Base-by-base conservation (phyloP, 768 basidiomycete species). In the Kwoniella shandongensis region DNA sequence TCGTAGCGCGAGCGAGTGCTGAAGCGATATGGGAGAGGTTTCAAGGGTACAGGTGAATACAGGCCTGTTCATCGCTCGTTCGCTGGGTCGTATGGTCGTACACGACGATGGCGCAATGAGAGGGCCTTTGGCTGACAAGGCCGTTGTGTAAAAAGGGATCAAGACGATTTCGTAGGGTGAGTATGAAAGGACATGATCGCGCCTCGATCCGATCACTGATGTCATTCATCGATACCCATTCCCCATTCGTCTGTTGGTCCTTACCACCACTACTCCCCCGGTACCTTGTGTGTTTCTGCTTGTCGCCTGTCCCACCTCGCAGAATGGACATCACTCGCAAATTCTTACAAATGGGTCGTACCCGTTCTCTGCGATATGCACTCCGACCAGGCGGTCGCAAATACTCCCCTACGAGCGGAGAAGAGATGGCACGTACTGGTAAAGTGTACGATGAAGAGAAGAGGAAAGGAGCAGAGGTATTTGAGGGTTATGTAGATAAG, bases 301-400 rank as follows among this genome's bases (percentile, higher is more conserved):
- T 54, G 42, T 26, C 23, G 23, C 36, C 38, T 6, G n/a, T 23
- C 1, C 0, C 35, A 15, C 22, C 23, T 1, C 49, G 20, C 35
- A 72, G 72, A 11, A 73, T 73, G 70, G 74, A 76, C 50, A 65
- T 73, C 1, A 51, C 68, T 27, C 62, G 74, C 18, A 76, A 76
- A 54, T 76, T 76, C 58, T 64, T 76, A 26, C 72, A 73, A 38
- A 76, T 76, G 74, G 74, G 74, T 11, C 39, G 68, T 20, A 76
- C 74, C 13, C 54, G 74, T 29, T 76, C 74, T 8, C 57, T 73
- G 0, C 67, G 74, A 12, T 76, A 76, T 55, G 74, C 74, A 15
- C 55, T 76, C 5, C 58, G 74, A 7, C 62, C 54, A 12, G 67
- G 68, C 11, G 74, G 74, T 1, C 51, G 57, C 39, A 76, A 76